Base-by-base conservation (phyloP, 345 rosid genomes). In the Erodium maritimum region DNA sequence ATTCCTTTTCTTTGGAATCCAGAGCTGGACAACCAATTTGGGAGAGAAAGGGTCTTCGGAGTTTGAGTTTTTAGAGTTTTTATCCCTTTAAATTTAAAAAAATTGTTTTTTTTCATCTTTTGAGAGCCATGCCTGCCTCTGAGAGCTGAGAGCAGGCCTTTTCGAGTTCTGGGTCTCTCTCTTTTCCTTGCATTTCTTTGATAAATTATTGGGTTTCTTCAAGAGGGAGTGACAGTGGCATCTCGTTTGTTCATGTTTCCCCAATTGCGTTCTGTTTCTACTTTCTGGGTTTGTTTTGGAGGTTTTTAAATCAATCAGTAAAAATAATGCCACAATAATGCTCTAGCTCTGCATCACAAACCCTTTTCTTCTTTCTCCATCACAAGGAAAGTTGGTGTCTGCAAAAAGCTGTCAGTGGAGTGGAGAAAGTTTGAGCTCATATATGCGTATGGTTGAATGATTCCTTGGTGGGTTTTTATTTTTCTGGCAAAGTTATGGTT, bases 71-170 rank as follows among this genome's bases (percentile, higher is more conserved):
- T 60, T 73, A n/a, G n/a, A n/a, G n/a, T n/a, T n/a, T 29, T 29
- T 29, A 11, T 11, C n/a, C n/a, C n/a, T n/a, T n/a, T n/a, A n/a
- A n/a, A n/a, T n/a, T n/a, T 29, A 5, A 29, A 29, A 29, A 29
- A 29, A 29, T 29, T 29, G 37, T 29, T 29, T 29, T 29, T n/a
- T n/a, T n/a, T n/a, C 83, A 72, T 73, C 94, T 88, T 86, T 86
- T 79, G 77, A 85, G 94, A 82, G 56, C 75, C 87, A 80, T 82
- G 87, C 87, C 67, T 73, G 66, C 65, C 73, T 75, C 64, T 64
- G 24, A 52, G 55, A 69, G 42, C 65, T 66, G 65, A 74, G 63
- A 66, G 62, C 46, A 24, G 21, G 18, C 17, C 21, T 23, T 67
- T 65, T 65, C 52, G 53, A 59, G 55, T 66, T 60, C 56, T 52